phyloP scores from a whole-genome alignment of 75 land plant species.

The Pinus taeda region DNA sequence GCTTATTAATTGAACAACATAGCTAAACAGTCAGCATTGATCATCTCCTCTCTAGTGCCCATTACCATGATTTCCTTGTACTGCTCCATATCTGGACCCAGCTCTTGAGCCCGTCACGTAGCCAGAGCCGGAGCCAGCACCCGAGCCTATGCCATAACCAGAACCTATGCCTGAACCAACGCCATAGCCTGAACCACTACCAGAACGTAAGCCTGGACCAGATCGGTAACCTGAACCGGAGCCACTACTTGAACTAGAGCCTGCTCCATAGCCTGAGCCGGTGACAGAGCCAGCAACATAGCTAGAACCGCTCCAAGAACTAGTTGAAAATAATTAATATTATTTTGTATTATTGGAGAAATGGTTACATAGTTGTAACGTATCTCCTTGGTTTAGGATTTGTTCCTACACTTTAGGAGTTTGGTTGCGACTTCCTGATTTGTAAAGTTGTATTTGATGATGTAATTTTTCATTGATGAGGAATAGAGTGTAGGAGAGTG shows the following conservation, averaged over 20 bases:
- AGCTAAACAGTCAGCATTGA: neutral
- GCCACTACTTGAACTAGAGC: neutral
- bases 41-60: neutral
- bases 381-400: no score
- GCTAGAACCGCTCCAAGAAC: neutral
- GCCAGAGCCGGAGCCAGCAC: slow-evolving; percentile 6
- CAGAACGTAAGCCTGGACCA: neutral
- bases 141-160: neutral
- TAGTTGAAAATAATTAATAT: no score
- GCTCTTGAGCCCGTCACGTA: neutral
- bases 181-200: neutral
- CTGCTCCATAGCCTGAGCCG: neutral
- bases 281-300: neutral
- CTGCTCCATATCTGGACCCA: no score
- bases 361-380: no score
- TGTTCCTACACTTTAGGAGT: no score
- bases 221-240: neutral
- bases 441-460: no score
- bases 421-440: no score
- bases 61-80: neutral
- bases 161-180: neutral
- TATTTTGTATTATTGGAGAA: no score
- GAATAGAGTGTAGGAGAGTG: no score
- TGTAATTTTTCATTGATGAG: no score
- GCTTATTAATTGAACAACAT: neutral